Evolutionary conservation across 2,329 filamentous ascomycete species (phyloP).

Genomic region (Diaporthe capsici): DNA sequence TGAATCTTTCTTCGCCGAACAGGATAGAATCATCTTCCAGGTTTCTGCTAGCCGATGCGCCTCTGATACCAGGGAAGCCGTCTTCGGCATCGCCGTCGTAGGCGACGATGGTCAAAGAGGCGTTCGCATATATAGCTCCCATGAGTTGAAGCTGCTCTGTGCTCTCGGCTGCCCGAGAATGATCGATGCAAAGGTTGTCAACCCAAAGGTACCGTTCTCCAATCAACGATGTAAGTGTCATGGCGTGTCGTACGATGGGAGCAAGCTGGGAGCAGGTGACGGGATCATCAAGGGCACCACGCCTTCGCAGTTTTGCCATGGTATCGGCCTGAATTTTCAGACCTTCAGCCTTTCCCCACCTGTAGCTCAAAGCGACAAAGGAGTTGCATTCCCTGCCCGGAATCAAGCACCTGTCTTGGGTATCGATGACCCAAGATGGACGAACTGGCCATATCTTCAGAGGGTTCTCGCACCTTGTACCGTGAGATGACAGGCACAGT

Average conservation of each 20-base stretch:
- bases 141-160: not conserved
- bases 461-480: not conserved
- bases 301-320: not conserved
- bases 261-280: not conserved
- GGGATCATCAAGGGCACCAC: not conserved
- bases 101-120: not conserved
- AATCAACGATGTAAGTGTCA: not conserved
- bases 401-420: not conserved
- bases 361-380: not conserved
- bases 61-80: not conserved
- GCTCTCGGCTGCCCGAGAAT: not conserved
- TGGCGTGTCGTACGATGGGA: not conserved
- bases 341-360: not conserved
- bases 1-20: not conserved
- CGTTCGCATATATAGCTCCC: slow-evolving; percentile 7
- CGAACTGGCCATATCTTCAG: not conserved
- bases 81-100: not conserved
- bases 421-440: slow-evolving; percentile 2
- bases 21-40: not conserved
- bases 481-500: not conserved
- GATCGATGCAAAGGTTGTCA: not conserved
- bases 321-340: not conserved
- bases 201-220: not conserved
- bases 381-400: not conserved
- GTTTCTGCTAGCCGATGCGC: not conserved